Base-by-base conservation (phyloP, 352 stramenopile species). In the Phytophthora cactorum region DNA sequence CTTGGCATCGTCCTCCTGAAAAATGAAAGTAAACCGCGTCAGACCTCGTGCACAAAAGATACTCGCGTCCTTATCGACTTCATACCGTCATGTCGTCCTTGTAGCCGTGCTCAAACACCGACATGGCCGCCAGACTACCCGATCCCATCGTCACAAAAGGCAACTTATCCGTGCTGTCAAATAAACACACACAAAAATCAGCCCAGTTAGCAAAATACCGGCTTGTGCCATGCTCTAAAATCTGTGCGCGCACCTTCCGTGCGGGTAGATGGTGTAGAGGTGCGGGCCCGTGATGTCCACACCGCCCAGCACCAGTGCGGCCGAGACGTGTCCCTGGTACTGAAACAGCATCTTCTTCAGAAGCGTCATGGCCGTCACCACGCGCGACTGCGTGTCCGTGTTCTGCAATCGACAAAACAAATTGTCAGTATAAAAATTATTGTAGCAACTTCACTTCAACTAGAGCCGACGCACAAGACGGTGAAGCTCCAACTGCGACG, bases 71-170 rank as follows among this genome's bases (percentile, higher is more conserved):
- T 58, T 29, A 2, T 50, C 22, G 12, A 4, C 9, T 29, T 36
- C 59, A 46, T 72, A 88, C 81, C 7, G 81, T 95, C 89, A 99
- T 96, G 72, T 96, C 81, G 59, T 99, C 97, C 61, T 94, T 96
- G 86, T 98, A 99, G 29, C 82, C 79, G 54, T 91, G 72, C 80
- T 99, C 97, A 63, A 99, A 98, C 29, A 99, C 90, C 27, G 92
- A 89, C 96, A 99, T 99, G 55, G 98, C 98, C 1, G 97, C 97
- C n/a, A 99, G 77, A 70, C 84, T 98, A 52, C 98, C 98, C n/a
- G 87, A 98, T 51, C 98, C 98, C 97, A 99, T 99, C 32, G 97
- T 99, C 68, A 98, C 97, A 73, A 98, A 99, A 5, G 97, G 96
- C 28, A 99, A 72, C 76, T 98, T 99, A 63, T 97, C 91, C 43